A percentile compares a stretch with the other conserved stretches of the same genome.
These are phyloP conservation scores for Saccharomycopsis malanga DNA, from an alignment of 805 yeast genomes.

Conservation along the genomic window DNA sequence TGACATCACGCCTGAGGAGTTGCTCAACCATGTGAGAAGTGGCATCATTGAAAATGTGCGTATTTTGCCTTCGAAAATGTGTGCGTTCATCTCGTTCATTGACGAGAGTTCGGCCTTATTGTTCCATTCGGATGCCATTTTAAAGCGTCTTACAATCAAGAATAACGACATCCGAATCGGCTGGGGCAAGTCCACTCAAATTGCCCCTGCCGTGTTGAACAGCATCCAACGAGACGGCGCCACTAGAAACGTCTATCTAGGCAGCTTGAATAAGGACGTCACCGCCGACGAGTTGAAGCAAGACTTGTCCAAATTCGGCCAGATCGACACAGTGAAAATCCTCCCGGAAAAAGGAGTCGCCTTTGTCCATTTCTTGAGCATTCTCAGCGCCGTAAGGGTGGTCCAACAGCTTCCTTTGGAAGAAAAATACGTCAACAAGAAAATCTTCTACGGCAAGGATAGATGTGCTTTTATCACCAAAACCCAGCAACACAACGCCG, in stretches of 20 bases:
- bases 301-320: conserved; percentile 70
- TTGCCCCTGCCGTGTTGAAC: conserved; percentile 65
- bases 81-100: conserved; percentile 85
- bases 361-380: conserved; percentile 83
- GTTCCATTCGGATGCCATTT: conserved; percentile 88
- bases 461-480: conserved; percentile 91
- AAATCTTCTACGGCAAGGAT: conserved; percentile 88
- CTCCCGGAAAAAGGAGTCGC: conserved; percentile 78
- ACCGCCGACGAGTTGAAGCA: conserved; percentile 59
- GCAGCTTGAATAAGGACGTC: conserved; percentile 60
- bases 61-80: conserved; percentile 74
- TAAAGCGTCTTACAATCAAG: conserved; percentile 72
- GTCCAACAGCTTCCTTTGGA: conserved; percentile 65
- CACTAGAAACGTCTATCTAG: conserved; percentile 88
- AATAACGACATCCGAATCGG: conserved; percentile 82
- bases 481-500: conserved; percentile 95
- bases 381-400: conserved; percentile 77
- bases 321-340: conserved; percentile 77
- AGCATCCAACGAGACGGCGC: conserved; percentile 83
- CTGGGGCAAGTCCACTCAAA: conserved; percentile 82
- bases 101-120: conserved; percentile 84
- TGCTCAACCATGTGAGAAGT: conserved; percentile 83
- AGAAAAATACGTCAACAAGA: conserved; percentile 65
- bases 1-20: conserved; percentile 71
- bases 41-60: conserved; percentile 80